Base-by-base conservation (phyloP, 2,329 filamentous ascomycete genomes). In the Scytalidium sp. region DNA sequence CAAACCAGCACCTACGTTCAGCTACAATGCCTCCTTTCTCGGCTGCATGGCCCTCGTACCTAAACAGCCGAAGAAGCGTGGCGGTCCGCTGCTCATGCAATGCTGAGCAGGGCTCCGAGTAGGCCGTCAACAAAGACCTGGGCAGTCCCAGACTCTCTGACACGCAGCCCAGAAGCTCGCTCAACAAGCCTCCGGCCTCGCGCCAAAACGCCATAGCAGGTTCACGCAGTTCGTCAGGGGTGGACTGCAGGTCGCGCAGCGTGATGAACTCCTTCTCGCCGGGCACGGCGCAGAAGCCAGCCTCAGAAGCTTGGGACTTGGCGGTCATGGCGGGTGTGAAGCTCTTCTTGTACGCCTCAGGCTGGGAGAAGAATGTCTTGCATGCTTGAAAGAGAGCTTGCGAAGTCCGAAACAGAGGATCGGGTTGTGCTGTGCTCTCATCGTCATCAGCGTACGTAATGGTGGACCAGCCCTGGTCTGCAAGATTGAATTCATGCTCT, bases 261-360 rank as follows among this genome's bases (percentile, higher is more conserved):
- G 60, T 60, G 17, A 63, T 58, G 19, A 60, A 60, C 45, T 63
- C 56, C 11, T 63, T 63, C 41, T 63, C 60, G 11, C 60, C 59
- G n/a, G 56, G 52, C 10, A 60, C 52, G 29, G 46, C 32, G 32
- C 43, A 57, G 57, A 59, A 63, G 4, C 59, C 60, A 40, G 60
- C 58, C 39, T 63, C 57, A 22, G 49, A 59, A 6, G 56, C 59
- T n/a, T n/a, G 7, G 5, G n/a, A n/a, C n/a, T n/a, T n/a, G n/a
- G n/a, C n/a, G n/a, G n/a, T n/a, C n/a, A 45, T 40, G 19, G 44
- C 44, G 3, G 59, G 59, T 41, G 47, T 52, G 29, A 55, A 62
- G 1, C 9, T 47, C 17, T 55, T 17, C 20, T 63, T 63, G n/a
- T 60, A 48, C 3, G 49, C 42, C 17, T 17, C 20, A 1, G 60